Base-by-base conservation (phyloP, 1,284 basidiomycete genomes). In the Cutaneotrichosporon spelunceum region DNA sequence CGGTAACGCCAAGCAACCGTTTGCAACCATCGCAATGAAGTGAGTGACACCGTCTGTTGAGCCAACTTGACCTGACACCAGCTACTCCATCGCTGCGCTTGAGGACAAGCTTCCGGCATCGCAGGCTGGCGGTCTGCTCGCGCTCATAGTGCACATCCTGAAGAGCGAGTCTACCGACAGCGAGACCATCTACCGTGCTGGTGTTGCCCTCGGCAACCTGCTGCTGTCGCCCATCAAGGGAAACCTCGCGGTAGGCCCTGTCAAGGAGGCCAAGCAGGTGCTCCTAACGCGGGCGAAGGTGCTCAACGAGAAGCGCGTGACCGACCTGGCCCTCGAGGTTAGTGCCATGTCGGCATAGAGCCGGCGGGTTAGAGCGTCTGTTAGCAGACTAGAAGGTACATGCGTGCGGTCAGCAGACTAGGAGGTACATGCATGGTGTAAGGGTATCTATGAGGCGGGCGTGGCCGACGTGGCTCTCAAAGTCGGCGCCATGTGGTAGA, bases 131-230 rank as follows among this genome's bases (percentile, higher is more conserved):
- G 47, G 64, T 4, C 63, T 81, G 27, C 61, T 73, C 19, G 63
- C 66, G 8, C 54, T 72, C 39, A 65, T 68, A 30, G 23, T 50
- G 19, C 54, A 66, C 52, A 81, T 90, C 16, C 77, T 93, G 23
- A 78, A 83, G 61, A 81, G 82, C 48, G 91, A 94, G 76, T 84
- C 77, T 47, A 79, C 80, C 19, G 95, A 99, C 64, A 82, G 86
- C 23, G 95, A 99, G 73, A 86, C 89, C 2, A 83, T 85, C 14
- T 98, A 98, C 76, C 87, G 95, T 29, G 83, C 88, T 1, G 79
- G 91, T 8, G 89, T 96, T 16, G 93, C 89, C 0, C 81, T 97
- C 3, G 95, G 95, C 33, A 98, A 99, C 75, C 77, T 90, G 52
- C 63, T 80, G 8, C 71, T 75, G 5, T 72, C 76, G 5, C 60